phyloP scores from a whole-genome alignment of 2,329 filamentous ascomycete genomes.

The Ascocoryne sarcoides region DNA sequence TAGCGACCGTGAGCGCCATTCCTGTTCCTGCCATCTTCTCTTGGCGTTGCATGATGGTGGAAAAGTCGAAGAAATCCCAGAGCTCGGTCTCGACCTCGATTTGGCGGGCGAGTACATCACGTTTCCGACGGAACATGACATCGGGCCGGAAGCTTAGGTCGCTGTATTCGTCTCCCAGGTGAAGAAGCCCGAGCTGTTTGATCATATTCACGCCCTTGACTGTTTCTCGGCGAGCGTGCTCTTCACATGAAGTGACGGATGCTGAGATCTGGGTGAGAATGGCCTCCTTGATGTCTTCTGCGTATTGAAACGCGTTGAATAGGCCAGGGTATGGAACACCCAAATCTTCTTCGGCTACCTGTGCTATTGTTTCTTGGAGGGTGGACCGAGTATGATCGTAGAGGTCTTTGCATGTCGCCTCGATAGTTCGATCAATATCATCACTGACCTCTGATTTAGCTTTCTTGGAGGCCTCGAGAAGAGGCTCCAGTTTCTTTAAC shows the following conservation, averaged over 20 bases:
- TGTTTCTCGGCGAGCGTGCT: constrained; percentile 71
- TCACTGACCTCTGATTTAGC: constrained; percentile 73
- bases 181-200: constrained; percentile 77
- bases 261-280: constrained; percentile 84
- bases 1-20: constrained; percentile 87
- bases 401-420: constrained; percentile 75
- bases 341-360: constrained; percentile 67
- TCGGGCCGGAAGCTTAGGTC: constrained; percentile 84
- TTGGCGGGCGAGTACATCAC: constrained; percentile 73
- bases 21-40: constrained; percentile 92
- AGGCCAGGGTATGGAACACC: constrained; percentile 82
- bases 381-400: constrained; percentile 75
- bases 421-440: constrained; percentile 71
- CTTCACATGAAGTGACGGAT: constrained; percentile 72
- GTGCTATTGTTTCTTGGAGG: constrained; percentile 65
- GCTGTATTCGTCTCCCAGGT: constrained; percentile 80
- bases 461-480: constrained; percentile 75
- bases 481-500: constrained; percentile 73
- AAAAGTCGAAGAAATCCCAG: constrained; percentile 87
- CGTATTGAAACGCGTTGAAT: constrained; percentile 79
- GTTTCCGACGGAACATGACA: constrained; percentile 84
- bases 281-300: constrained; percentile 82
- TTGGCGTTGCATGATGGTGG: constrained; percentile 74
- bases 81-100: constrained; percentile 83
- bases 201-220: constrained; percentile 77